Percentiles rank a stretch among this genome's conserved stretches.
These are phyloP conservation scores for Neltuma alba DNA, from an alignment of 306 rosid genomes.

Conservation along the genomic window DNA sequence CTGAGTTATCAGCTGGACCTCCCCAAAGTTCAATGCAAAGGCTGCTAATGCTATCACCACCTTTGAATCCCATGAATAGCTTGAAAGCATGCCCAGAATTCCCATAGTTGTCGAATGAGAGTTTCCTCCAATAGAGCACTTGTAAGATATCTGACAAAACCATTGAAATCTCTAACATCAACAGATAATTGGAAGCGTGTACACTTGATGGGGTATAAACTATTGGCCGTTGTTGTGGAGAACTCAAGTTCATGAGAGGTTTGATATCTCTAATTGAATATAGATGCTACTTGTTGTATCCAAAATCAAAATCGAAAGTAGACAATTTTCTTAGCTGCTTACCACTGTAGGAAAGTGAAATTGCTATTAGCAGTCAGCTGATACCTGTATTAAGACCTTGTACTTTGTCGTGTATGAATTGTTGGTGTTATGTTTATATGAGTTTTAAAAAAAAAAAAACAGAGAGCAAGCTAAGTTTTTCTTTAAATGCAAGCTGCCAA, in stretches of 20 bases:
- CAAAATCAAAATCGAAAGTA: background rate
- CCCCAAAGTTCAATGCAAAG: conserved; percentile 64
- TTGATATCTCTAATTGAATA: background rate
- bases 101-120: conserved; percentile 61
- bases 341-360: background rate
- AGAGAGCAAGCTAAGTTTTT: background rate
- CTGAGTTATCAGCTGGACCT: conserved; percentile 59
- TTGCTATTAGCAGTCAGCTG: background rate
- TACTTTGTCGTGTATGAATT: background rate
- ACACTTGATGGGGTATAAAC: background rate
- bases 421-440: background rate
- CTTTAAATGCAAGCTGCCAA: background rate
- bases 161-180: background rate
- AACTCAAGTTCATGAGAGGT: background rate
- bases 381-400: background rate
- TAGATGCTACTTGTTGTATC: background rate
- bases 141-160: conserved; percentile 56
- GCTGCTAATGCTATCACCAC: conserved; percentile 62
- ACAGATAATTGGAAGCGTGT: background rate
- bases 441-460: no score
- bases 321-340: background rate
- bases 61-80: conserved; percentile 77
- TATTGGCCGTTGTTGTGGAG: background rate
- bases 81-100: conserved; percentile 45
- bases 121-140: conserved; percentile 52